Base-by-base conservation (phyloP, 257 asterid genomes). In the Solanum bulbocastanum region DNA sequence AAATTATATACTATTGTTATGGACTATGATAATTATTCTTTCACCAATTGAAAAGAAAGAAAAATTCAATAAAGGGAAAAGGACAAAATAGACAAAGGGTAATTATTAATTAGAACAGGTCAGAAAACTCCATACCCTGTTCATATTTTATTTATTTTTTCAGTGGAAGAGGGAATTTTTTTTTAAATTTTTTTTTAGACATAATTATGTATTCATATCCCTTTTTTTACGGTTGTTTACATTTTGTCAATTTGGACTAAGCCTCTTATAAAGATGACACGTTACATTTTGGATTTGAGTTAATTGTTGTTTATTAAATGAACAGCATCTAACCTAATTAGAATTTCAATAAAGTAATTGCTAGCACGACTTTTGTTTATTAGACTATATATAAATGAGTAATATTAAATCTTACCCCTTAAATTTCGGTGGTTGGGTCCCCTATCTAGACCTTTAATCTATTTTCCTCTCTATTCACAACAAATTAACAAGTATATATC, bases 391-490 rank as follows among this genome's bases (percentile, higher is more conserved):
- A 73, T 13, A 12, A 32, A 76, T 25, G 79, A 46, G 27, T 74
- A 62, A 35, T 15, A 32, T 88, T 81, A 46, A 60, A 88, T 85
- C 83, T 88, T 6, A 27, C 83, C 68, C 84, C 40, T 52, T 85
- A 79, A 75, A 88, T 75, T 88, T 76, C 86, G 86, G 88, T 85
- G 83, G 14, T 75, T 76, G 88, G 88, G 90, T 74, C 90, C 88
- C 83, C 58, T 72, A 4, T 25, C 56, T 23, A 13, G 8, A 79
- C 15, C 65, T 42, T 44, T 46, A 81, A 46, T 20, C 37, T 5
- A 6, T 42, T 78, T 78, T 78, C 32, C 36, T 14, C 84, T 6
- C 13, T 42, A 78, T 25, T 25, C 1, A 78, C 37, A 46, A 27
- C 8, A 9, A 30, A 81, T 46, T 30, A 46, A 76, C 60, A 76